These are phyloP conservation scores for Chaetomium fimeti DNA, from an alignment of 495 filamentous ascomycete species.

Conservation along the genomic window DNA sequence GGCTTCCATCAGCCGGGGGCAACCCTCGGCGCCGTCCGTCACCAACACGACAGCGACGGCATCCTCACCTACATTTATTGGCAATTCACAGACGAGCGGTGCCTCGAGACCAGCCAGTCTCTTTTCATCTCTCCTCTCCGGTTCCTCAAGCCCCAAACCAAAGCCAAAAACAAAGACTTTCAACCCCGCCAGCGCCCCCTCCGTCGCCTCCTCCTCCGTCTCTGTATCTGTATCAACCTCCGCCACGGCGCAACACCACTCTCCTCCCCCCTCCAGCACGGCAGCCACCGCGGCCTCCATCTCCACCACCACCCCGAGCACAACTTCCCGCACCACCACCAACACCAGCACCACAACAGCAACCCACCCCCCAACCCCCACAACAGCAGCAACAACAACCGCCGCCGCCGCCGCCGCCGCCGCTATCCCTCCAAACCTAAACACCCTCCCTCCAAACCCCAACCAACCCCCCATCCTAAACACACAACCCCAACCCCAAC, in stretches of 20 bases:
- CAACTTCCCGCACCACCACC: not conserved
- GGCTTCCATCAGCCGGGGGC: not conserved
- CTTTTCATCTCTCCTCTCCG: constrained; percentile 15
- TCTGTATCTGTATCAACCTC: constrained; percentile 10
- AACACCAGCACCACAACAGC: constrained; percentile 10
- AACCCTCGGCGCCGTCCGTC: constrained; percentile 17
- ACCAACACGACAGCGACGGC: constrained; percentile 17
- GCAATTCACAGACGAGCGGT: not conserved
- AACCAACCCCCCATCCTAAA: not conserved
- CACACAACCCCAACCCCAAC: not conserved
- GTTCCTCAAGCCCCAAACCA: not conserved
- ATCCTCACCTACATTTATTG: not conserved
- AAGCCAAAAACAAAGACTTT: not conserved
- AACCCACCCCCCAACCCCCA: not conserved
- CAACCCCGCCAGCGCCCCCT: not conserved
- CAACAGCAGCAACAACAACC: not conserved
- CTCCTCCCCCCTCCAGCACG: not conserved
- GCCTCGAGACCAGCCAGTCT: not conserved
- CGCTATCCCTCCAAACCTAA: not conserved
- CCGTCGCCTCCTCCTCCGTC: constrained; percentile 4
- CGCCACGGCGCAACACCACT: not conserved
- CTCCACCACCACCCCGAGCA: not conserved
- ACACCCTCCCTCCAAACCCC: not conserved
- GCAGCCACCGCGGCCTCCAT: constrained; percentile 9
- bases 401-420: too few relatives aligned